Evolutionary conservation across 2,329 filamentous ascomycete species (phyloP).

Genomic region (Pyricularia sp.): DNA sequence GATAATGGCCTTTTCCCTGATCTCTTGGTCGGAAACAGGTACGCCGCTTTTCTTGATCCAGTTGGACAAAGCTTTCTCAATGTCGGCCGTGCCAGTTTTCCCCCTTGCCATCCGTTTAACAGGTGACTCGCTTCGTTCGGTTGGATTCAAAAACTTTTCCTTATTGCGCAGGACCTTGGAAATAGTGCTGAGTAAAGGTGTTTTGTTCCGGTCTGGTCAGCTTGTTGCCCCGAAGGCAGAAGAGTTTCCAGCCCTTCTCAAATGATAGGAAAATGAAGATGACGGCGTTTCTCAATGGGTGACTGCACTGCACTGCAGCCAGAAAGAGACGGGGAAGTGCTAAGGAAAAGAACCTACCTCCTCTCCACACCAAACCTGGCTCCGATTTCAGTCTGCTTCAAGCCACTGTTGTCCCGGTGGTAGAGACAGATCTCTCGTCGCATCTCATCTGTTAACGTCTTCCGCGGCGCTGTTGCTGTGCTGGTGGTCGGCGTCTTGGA

Average conservation of each 20-base stretch:
- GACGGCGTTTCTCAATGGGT: background rate
- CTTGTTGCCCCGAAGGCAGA: background rate
- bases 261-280: background rate
- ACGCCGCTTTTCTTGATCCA: slow-evolving; percentile 79
- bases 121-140: slow-evolving; percentile 70
- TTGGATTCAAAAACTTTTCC: slow-evolving; percentile 82
- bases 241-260: background rate
- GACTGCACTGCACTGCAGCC: background rate
- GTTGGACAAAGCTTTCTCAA: slow-evolving; percentile 81
- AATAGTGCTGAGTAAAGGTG: slow-evolving; percentile 62
- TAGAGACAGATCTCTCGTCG: slow-evolving; percentile 90
- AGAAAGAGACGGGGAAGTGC: background rate
- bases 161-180: slow-evolving; percentile 93
- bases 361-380: slow-evolving; percentile 91
- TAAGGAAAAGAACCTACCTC: slow-evolving; percentile 54
- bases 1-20: slow-evolving; percentile 73
- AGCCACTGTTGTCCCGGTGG: slow-evolving; percentile 78
- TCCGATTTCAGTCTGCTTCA: slow-evolving; percentile 95
- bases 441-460: slow-evolving; percentile 86
- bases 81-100: slow-evolving; percentile 63
- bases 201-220: background rate
- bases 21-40: slow-evolving; percentile 67
- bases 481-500: slow-evolving; percentile 34
- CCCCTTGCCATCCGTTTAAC: slow-evolving; percentile 69
- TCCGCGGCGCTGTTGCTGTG: slow-evolving; percentile 58